Conservation (phyloP, 768 basidiomycete genomes). For the Auricularia sp. region DNA sequence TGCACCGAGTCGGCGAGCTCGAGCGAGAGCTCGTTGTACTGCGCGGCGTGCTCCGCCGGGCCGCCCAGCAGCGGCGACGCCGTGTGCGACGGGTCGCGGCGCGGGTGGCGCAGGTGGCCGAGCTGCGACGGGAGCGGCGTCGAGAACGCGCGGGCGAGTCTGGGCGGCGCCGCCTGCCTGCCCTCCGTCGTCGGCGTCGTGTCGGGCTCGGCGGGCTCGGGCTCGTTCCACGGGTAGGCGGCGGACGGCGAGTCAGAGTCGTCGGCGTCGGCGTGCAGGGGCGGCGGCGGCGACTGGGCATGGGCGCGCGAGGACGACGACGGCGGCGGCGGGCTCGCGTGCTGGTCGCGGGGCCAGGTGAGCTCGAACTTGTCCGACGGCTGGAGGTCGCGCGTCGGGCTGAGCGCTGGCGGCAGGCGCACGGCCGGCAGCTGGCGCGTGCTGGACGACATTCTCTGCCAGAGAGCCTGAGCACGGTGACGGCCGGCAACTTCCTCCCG, state of each 20-base stretch:
- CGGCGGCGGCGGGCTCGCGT: slow-evolving; percentile 21
- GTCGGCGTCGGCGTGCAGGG: slow-evolving; percentile 16
- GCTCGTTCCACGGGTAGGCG: slow-evolving; percentile 22
- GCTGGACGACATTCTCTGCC: not conserved
- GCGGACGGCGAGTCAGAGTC: slow-evolving; percentile 14
- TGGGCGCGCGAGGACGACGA: slow-evolving; percentile 18
- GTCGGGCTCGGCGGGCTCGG: slow-evolving; percentile 15
- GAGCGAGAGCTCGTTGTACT: slow-evolving; percentile 60
- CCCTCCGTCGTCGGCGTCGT: not conserved
- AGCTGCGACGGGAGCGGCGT: slow-evolving; percentile 74
- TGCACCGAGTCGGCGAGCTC: slow-evolving; percentile 90
- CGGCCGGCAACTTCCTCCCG: not conserved
- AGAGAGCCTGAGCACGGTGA: not conserved
- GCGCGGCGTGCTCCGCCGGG: slow-evolving; percentile 23
- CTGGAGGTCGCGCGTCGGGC: slow-evolving; percentile 35
- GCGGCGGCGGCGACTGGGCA: slow-evolving; percentile 32
- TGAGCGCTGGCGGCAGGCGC: slow-evolving; percentile 37
- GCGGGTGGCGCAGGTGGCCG: slow-evolving; percentile 63
- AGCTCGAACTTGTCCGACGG: slow-evolving; percentile 48
- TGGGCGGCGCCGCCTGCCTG: slow-evolving; percentile 23
- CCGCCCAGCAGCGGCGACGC: slow-evolving; percentile 10
- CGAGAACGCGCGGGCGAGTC: slow-evolving; percentile 68
- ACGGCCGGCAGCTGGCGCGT: slow-evolving; percentile 30
- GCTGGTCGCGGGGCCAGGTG: slow-evolving; percentile 42
- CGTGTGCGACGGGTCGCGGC: slow-evolving; percentile 21